These are phyloP conservation scores for Lachnellula arida DNA, from an alignment of 2,329 filamentous ascomycete species.

Conservation along the genomic window DNA sequence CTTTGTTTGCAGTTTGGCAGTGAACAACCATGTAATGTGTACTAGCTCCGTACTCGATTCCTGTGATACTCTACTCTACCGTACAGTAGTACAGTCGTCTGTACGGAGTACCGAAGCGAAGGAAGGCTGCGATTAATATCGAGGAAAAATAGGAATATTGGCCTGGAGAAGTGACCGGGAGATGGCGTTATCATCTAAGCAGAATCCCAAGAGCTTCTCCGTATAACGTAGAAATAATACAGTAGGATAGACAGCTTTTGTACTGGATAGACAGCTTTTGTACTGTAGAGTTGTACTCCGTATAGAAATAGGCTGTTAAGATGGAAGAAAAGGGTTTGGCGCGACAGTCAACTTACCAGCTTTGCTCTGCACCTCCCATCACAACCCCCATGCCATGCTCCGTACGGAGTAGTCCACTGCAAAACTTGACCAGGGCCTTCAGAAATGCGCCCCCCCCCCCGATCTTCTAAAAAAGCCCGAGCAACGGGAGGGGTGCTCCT, in stretches of 20 bases:
- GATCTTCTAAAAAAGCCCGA: too few relatives aligned
- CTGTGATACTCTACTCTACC: background rate
- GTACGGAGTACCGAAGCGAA: background rate
- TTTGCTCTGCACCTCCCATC: slow-evolving; percentile 9
- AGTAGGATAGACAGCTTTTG: too few relatives aligned
- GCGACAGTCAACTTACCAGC: background rate
- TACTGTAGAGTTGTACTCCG: too few relatives aligned
- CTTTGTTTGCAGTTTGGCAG: too few relatives aligned
- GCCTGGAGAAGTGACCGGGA: background rate
- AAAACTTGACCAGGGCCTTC: background rate
- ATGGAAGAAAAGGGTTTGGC: too few relatives aligned
- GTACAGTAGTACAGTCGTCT: background rate
- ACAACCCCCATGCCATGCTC: background rate
- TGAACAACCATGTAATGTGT: too few relatives aligned
- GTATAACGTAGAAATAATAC: too few relatives aligned
- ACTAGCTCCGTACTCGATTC: background rate
- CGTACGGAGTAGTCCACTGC: background rate
- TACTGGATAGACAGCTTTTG: too few relatives aligned
- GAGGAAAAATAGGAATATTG: background rate
- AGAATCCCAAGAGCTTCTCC: background rate
- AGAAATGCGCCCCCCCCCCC: background rate
- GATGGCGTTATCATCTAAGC: background rate
- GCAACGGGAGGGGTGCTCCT: background rate
- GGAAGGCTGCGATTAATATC: background rate
- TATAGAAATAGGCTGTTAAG: too few relatives aligned